Percentiles rank a stretch among this genome's conserved stretches.
These are phyloP conservation scores for Fusarium nelsonii DNA, from an alignment of 2,329 filamentous ascomycete species.

Conservation along the genomic window DNA sequence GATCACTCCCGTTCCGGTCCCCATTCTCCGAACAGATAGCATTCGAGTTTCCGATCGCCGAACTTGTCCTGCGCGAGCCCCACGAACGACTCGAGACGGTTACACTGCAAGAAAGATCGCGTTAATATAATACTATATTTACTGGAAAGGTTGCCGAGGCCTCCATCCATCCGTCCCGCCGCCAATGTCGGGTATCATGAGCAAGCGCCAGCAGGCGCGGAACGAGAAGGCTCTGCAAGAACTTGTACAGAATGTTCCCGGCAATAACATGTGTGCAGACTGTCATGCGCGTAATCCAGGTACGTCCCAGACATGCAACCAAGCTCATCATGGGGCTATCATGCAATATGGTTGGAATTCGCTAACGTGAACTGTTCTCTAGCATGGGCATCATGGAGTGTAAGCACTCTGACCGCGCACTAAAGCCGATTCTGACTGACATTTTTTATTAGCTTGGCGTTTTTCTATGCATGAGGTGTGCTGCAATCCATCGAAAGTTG, in stretches of 20 bases:
- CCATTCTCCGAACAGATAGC: slow-evolving; percentile 20
- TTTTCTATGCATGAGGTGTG: slow-evolving; percentile 98
- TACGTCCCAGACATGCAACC: slow-evolving; percentile 58
- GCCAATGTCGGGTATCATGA: slow-evolving; percentile 79
- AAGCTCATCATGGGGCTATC: slow-evolving; percentile 2
- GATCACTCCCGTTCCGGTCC: slow-evolving; percentile 28
- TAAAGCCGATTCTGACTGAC: slow-evolving; percentile 36
- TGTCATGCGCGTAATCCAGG: slow-evolving; percentile 92
- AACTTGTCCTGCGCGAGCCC: slow-evolving; percentile 30
- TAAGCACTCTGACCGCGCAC: slow-evolving; percentile 61
- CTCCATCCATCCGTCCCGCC: slow-evolving; percentile 17
- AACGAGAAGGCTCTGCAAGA: slow-evolving; percentile 95
- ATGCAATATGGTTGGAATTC: slow-evolving; percentile 14
- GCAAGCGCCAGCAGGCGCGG: slow-evolving; percentile 97
- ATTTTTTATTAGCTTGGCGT: slow-evolving; percentile 77
- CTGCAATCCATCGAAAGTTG: slow-evolving; percentile 92
- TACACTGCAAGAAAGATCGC: slow-evolving; percentile 31
- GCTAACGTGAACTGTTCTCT: slow-evolving; percentile 47
- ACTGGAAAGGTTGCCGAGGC: slow-evolving; percentile 7
- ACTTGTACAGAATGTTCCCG: slow-evolving; percentile 82
- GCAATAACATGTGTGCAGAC: slow-evolving; percentile 95
- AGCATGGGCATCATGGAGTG: slow-evolving; percentile 98
- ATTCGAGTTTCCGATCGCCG: slow-evolving; percentile 25
- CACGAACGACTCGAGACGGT: slow-evolving; percentile 39
- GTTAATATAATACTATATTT: slow-evolving; percentile 14